phyloP scores from a whole-genome alignment of 2,329 filamentous ascomycete genomes.

The Sclerotinia subarctica region DNA sequence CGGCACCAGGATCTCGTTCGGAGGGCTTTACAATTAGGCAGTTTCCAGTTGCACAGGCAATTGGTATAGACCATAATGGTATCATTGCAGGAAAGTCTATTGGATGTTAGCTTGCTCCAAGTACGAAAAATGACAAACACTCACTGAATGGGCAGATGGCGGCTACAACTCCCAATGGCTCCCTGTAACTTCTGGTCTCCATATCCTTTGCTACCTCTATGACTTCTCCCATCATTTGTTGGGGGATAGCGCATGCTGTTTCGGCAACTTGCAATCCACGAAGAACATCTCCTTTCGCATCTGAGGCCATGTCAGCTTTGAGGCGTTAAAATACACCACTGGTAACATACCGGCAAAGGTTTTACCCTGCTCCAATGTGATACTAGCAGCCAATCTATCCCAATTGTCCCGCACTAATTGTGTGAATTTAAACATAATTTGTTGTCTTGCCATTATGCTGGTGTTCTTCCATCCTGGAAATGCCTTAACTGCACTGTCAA shows the following conservation, averaged over 20 bases:
- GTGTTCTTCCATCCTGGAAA: conserved; percentile 72
- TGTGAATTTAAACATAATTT: conserved; percentile 86
- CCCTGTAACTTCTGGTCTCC: conserved; percentile 80
- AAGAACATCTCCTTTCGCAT: conserved; percentile 78
- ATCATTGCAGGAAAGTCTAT: conserved; percentile 89
- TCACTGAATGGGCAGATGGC: conserved; percentile 85
- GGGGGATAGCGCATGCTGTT: conserved; percentile 75
- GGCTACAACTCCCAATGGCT: conserved; percentile 76
- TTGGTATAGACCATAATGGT: conserved; percentile 84
- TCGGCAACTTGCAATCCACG: conserved; percentile 82
- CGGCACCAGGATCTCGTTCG: conserved; percentile 78
- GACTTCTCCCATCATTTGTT: conserved; percentile 78
- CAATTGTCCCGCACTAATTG: conserved; percentile 77
- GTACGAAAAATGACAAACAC: conserved; percentile 34
- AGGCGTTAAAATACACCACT: neutral
- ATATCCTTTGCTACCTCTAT: conserved; percentile 86
- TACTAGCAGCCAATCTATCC: conserved; percentile 80
- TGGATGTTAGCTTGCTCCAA: neutral
- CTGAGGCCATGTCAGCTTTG: conserved; percentile 37
- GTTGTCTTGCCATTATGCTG: conserved; percentile 70
- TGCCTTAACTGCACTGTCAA: conserved; percentile 72
- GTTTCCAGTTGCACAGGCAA: conserved; percentile 80
- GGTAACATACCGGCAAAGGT: conserved; percentile 58
- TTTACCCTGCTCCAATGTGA: conserved; percentile 86
- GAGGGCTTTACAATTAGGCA: conserved; percentile 83